These are phyloP conservation scores for Teunomyces gatunensis DNA, from an alignment of 805 yeast genomes.

Conservation along the genomic window DNA sequence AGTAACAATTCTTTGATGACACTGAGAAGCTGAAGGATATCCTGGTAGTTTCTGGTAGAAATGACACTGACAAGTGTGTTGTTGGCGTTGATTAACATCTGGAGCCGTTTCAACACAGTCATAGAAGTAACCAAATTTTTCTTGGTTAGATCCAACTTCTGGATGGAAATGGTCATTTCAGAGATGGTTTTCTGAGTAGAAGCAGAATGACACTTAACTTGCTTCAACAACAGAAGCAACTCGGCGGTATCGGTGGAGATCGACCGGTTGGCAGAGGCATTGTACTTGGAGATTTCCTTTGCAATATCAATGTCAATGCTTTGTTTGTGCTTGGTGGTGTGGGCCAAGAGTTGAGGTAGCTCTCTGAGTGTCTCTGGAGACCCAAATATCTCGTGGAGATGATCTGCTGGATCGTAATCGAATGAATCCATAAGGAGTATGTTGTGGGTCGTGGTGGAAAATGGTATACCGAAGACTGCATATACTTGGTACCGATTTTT, in stretches of 20 bases:
- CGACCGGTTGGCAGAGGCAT: conserved; percentile 17
- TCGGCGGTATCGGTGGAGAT: conserved; percentile 33
- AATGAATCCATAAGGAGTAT: conserved; percentile 5
- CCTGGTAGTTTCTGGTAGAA: conserved; percentile 46
- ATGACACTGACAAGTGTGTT: conserved; percentile 53
- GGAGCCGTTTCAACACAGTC: conserved; percentile 82
- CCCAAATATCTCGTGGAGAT: conserved; percentile 9
- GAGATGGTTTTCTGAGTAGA: conserved; percentile 62
- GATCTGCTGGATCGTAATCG: conserved; percentile 4
- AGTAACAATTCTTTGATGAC: conserved; percentile 72
- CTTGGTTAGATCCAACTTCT: conserved; percentile 76
- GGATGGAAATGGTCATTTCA: conserved; percentile 72
- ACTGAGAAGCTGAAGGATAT: conserved; percentile 58
- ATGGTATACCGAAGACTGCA: too few relatives aligned
- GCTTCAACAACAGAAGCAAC: conserved; percentile 45
- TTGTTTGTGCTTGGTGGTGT: conserved; percentile 50
- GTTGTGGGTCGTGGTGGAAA: background rate
- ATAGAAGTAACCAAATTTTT: conserved; percentile 78
- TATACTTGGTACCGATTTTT: too few relatives aligned
- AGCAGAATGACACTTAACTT: conserved; percentile 47
- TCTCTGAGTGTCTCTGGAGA: conserved; percentile 50
- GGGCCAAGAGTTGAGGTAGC: conserved; percentile 48
- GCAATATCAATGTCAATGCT: conserved; percentile 47
- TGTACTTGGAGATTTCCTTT: conserved; percentile 33
- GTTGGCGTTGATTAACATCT: conserved; percentile 78